Evolutionary conservation across 2,329 filamentous ascomycete species (phyloP).

Genomic region (Teratosphaeria nubilosa): DNA sequence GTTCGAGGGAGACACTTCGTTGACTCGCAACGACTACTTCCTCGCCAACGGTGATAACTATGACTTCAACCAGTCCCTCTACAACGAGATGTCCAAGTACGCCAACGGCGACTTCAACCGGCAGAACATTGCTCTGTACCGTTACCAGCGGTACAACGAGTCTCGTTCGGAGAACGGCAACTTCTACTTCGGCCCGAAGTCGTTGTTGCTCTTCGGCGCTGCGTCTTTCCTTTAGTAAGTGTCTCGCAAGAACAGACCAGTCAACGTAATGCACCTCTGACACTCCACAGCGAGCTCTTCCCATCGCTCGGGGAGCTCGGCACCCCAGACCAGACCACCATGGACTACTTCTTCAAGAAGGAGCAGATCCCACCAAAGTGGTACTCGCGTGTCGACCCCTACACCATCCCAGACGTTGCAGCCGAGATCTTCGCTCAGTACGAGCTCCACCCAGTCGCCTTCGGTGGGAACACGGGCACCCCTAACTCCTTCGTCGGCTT

Average conservation of each 20-base stretch:
- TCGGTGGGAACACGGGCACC: conserved; percentile 32
- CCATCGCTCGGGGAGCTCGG: conserved; percentile 2
- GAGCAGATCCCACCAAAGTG: conserved; percentile 26
- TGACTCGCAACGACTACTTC: conserved; percentile 30
- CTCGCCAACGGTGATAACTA: conserved; percentile 23
- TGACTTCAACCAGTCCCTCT: conserved; percentile 29
- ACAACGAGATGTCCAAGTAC: conserved; percentile 25
- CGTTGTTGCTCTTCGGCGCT: conserved; percentile 28
- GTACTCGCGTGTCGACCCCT: conserved; percentile 10
- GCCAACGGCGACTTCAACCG: conserved; percentile 27
- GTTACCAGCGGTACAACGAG: conserved; percentile 30
- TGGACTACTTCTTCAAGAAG: conserved; percentile 23
- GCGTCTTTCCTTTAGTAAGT: conserved; percentile 30
- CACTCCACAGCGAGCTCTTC: conserved; percentile 3
- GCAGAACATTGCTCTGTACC: conserved; percentile 24
- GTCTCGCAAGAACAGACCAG: too few relatives aligned
- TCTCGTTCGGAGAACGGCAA: conserved; percentile 25
- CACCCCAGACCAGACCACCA: conserved; percentile 8
- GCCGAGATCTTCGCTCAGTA: conserved; percentile 28
- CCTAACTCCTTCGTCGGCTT: conserved; percentile 29
- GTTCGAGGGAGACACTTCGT: conserved; percentile 27
- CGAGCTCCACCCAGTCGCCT: conserved; percentile 27
- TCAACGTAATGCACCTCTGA: conserved; percentile 8
- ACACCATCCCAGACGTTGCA: conserved; percentile 17
- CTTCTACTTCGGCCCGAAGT: conserved; percentile 30